A percentile compares a stretch with the other conserved stretches of the same genome.
Conservation (phyloP, 2,329 filamentous ascomycete genomes). For the Cercospora beticola region DNA sequence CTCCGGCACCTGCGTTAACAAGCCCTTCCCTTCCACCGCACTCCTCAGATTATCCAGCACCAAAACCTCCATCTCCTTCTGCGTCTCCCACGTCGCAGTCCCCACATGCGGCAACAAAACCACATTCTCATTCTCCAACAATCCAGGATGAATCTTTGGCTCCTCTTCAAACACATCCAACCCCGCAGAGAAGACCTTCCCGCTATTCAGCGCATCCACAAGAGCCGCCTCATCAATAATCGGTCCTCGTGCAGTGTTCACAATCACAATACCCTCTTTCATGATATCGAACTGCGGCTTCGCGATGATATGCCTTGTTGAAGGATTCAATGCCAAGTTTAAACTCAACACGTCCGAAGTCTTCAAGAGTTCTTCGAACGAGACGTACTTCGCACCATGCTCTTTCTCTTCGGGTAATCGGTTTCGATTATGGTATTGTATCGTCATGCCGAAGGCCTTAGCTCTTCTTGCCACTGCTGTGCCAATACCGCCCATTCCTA, state of each 20-base stretch:
- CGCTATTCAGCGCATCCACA: conserved; percentile 54
- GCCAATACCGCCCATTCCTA: conserved; percentile 63
- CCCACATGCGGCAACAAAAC: conserved; percentile 62
- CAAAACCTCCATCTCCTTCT: conserved; percentile 61
- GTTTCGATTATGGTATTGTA: conserved; percentile 59
- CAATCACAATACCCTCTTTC: conserved; percentile 57
- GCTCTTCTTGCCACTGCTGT: conserved; percentile 51
- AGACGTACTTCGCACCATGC: conserved; percentile 53
- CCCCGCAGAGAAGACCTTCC: conserved; percentile 56
- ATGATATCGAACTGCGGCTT: conserved; percentile 52
- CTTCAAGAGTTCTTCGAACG: conserved; percentile 55
- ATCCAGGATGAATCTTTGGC: conserved; percentile 53
- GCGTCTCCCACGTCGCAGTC: conserved; percentile 60
- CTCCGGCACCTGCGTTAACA: conserved; percentile 62
- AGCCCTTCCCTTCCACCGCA: conserved; percentile 56
- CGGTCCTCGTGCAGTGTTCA: conserved; percentile 59
- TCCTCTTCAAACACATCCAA: conserved; percentile 61
- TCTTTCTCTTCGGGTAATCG: conserved; percentile 44
- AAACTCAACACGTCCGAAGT: conserved; percentile 57
- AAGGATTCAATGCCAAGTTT: conserved; percentile 53
- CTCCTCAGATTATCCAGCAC: conserved; percentile 59
- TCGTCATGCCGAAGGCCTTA: conserved; percentile 56
- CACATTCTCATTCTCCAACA: conserved; percentile 51
- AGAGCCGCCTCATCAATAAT: conserved; percentile 59
- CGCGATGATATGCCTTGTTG: conserved; percentile 55